phyloP scores from a whole-genome alignment of 805 yeast genomes.

The Kluyveromyces siamensis region DNA sequence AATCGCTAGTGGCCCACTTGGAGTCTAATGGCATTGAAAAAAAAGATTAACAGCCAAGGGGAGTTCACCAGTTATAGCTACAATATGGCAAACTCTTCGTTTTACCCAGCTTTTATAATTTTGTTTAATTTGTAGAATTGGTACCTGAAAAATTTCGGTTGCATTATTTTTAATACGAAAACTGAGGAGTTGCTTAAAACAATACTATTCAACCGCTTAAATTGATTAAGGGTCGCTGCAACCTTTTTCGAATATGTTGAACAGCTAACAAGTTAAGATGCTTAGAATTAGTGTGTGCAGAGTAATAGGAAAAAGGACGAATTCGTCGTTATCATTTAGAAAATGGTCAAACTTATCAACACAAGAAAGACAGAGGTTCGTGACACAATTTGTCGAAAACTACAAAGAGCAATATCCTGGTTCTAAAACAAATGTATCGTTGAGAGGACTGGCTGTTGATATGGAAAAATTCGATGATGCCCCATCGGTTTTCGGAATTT shows the following conservation, averaged over 20 bases:
- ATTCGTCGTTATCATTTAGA: slow-evolving; percentile 8
- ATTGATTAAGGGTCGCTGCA: no score
- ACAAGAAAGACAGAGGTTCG: slow-evolving; percentile 19
- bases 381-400: slow-evolving; percentile 17
- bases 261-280: not conserved
- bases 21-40: slow-evolving; percentile 19
- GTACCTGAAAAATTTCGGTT: not conserved
- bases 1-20: slow-evolving; percentile 21
- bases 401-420: slow-evolving; percentile 23
- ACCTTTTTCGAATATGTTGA: not conserved
- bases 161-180: not conserved
- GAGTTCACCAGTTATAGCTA: not conserved
- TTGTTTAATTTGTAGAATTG: not conserved
- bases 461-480: slow-evolving; percentile 19
- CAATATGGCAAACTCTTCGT: not conserved
- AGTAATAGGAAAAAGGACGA: not conserved
- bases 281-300: not conserved
- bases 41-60: no score
- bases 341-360: slow-evolving; percentile 19
- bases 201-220: not conserved
- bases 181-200: not conserved
- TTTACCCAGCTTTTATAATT: not conserved
- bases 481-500: slow-evolving; percentile 26
- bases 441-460: slow-evolving; percentile 16
- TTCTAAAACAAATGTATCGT: slow-evolving; percentile 23